Conservation (phyloP, 805 yeast genomes). For the Kuraishia hungarica region DNA sequence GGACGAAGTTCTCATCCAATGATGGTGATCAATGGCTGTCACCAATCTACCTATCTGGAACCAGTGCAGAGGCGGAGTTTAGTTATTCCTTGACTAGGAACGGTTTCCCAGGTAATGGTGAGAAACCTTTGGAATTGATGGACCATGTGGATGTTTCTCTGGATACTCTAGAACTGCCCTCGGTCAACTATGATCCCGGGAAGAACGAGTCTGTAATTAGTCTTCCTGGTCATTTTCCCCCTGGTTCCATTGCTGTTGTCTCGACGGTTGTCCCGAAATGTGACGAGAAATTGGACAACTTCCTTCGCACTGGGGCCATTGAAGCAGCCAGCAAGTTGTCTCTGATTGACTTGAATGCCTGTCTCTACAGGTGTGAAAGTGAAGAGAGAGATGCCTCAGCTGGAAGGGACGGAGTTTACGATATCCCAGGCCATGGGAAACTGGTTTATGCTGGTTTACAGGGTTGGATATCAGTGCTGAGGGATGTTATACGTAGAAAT, state of each 20-base stretch:
- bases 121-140: constrained; percentile 25
- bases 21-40: constrained; percentile 44
- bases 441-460: constrained; percentile 85
- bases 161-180: constrained; percentile 41
- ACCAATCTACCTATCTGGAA: constrained; percentile 53
- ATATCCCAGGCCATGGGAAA: constrained; percentile 64
- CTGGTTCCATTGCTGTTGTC: constrained; percentile 85
- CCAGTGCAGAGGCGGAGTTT: constrained; percentile 47
- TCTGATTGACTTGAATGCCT: constrained; percentile 63
- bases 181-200: constrained; percentile 31
- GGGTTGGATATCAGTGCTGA: constrained; percentile 78
- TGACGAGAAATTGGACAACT: constrained; percentile 55
- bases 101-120: constrained; percentile 32
- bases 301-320: constrained; percentile 65
- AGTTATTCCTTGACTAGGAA: constrained; percentile 45
- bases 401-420: constrained; percentile 67
- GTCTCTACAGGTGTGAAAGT: constrained; percentile 70
- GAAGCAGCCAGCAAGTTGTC: constrained; percentile 57
- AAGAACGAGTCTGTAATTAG: constrained; percentile 41
- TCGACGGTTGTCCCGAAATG: constrained; percentile 63
- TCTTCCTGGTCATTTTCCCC: constrained; percentile 63
- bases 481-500: constrained; percentile 53
- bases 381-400: constrained; percentile 80
- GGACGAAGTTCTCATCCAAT: constrained; percentile 56
- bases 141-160: constrained; percentile 63